Evolutionary conservation across 371 early-diverging fungal genomes (phyloP).

Genomic region (Rhizopus stolonifer): DNA sequence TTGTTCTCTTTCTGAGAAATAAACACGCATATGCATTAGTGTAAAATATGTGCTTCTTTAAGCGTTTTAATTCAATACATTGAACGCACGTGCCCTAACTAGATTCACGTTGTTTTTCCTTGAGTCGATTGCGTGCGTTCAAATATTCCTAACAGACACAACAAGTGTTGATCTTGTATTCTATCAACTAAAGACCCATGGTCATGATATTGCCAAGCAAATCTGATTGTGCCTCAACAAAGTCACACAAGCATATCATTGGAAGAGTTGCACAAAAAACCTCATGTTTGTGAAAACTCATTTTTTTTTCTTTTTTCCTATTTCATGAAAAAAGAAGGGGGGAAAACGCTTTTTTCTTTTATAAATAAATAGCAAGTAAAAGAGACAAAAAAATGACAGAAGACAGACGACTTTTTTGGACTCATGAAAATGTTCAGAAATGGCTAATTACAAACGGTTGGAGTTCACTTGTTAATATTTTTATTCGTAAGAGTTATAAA

Average conservation of each 20-base stretch:
- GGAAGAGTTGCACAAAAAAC: slow-evolving; percentile 1
- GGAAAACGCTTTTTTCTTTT: background rate
- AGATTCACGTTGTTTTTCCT: background rate
- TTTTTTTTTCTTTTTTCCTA: slow-evolving; percentile 7
- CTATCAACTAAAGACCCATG: no score
- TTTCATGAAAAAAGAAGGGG: slow-evolving; percentile 1
- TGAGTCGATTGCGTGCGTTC: no score
- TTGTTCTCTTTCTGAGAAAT: slow-evolving; percentile 4
- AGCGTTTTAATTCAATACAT: no score
- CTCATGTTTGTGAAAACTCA: background rate
- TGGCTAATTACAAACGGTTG: slow-evolving; percentile 20
- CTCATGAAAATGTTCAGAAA: slow-evolving; percentile 12
- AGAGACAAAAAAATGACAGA: background rate
- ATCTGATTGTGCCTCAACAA: background rate
- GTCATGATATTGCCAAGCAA: background rate
- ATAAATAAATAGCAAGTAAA: background rate
- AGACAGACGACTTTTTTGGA: slow-evolving; percentile 13
- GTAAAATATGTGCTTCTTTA: no score
- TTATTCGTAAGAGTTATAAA: slow-evolving; percentile 5
- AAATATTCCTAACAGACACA: no score
- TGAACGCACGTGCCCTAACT: no score
- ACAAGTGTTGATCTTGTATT: no score
- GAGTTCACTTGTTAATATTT: slow-evolving; percentile 8
- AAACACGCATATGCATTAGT: no score
- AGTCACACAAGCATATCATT: background rate